Percentiles rank a stretch among this genome's conserved stretches.
Evolutionary conservation across 495 filamentous ascomycete genomes (phyloP).

Genomic region (Trypethelium eluteriae): DNA sequence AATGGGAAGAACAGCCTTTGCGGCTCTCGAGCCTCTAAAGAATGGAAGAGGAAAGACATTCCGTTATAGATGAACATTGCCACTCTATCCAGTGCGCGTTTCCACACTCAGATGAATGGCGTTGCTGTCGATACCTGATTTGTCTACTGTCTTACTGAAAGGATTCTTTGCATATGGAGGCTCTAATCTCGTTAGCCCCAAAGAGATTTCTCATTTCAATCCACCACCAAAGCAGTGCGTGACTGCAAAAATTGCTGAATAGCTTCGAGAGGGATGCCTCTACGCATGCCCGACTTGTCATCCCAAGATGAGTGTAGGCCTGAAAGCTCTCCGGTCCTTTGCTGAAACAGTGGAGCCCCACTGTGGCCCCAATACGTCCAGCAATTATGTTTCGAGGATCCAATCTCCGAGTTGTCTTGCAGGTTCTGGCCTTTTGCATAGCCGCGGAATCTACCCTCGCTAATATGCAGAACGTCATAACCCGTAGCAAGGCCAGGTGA

Average conservation of each 20-base stretch:
- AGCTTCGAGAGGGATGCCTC: constrained; percentile 38
- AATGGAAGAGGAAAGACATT: no score
- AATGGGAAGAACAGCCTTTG: no score
- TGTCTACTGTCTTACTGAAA: no score
- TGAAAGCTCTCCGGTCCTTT: constrained; percentile 31
- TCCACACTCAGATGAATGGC: no score
- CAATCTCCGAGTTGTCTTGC: constrained; percentile 44
- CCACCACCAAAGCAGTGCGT: constrained; percentile 1
- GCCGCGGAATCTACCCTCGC: constrained; percentile 35
- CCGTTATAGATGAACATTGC: no score
- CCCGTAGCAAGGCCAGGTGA: constrained; percentile 26
- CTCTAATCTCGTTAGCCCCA: neutral
- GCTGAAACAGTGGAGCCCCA: constrained; percentile 39
- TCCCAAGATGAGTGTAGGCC: constrained; percentile 45
- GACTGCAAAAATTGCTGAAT: constrained; percentile 28
- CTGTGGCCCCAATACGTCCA: constrained; percentile 52
- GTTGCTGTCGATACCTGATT: no score
- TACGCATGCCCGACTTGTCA: constrained; percentile 41
- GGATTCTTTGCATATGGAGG: neutral
- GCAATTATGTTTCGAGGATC: constrained; percentile 43
- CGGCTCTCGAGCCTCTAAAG: no score
- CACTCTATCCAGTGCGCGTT: no score
- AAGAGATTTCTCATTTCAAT: neutral
- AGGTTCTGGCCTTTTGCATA: constrained; percentile 35
- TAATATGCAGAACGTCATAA: constrained; percentile 42